These are phyloP conservation scores for Huiozyma naganishii DNA, from an alignment of 805 yeast species.

Conservation along the genomic window DNA sequence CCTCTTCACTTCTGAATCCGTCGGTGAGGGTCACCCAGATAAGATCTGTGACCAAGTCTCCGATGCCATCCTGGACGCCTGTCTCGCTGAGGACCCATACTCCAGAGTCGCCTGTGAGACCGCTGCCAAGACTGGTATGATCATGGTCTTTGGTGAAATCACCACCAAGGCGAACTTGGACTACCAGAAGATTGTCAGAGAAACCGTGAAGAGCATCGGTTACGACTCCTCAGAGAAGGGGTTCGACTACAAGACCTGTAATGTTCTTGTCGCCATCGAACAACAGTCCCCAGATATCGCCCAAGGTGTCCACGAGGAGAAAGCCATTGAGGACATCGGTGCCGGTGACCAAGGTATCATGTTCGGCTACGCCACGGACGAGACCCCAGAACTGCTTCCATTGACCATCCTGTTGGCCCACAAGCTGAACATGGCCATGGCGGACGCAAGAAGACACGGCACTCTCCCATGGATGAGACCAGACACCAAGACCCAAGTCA, in stretches of 20 bases:
- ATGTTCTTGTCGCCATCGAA: slow-evolving; percentile 96
- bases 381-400: slow-evolving; percentile 95
- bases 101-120: slow-evolving; percentile 99
- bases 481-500: slow-evolving; percentile 99
- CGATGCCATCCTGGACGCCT: slow-evolving; percentile 96
- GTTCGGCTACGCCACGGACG: slow-evolving; percentile 99
- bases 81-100: slow-evolving; percentile 88
- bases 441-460: slow-evolving; percentile 95
- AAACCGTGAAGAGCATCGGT: slow-evolving; percentile 96
- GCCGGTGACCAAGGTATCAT: slow-evolving; percentile 99
- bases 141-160: slow-evolving; percentile 98
- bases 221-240: slow-evolving; percentile 94
- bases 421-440: slow-evolving; percentile 92
- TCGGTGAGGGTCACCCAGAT: slow-evolving; percentile 92
- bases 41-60: slow-evolving; percentile 98
- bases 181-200: slow-evolving; percentile 95
- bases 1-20: slow-evolving; percentile 77
- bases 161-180: slow-evolving; percentile 93
- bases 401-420: slow-evolving; percentile 90
- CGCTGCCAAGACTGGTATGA: slow-evolving; percentile 98
- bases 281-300: slow-evolving; percentile 99
- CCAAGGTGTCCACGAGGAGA: slow-evolving; percentile 95
- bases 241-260: slow-evolving; percentile 98
- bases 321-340: slow-evolving; percentile 94
- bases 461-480: slow-evolving; percentile 95